Percentiles rank a stretch among this genome's conserved stretches.
Conservation (phyloP, 306 rosid species). For the Parietaria judaica region DNA sequence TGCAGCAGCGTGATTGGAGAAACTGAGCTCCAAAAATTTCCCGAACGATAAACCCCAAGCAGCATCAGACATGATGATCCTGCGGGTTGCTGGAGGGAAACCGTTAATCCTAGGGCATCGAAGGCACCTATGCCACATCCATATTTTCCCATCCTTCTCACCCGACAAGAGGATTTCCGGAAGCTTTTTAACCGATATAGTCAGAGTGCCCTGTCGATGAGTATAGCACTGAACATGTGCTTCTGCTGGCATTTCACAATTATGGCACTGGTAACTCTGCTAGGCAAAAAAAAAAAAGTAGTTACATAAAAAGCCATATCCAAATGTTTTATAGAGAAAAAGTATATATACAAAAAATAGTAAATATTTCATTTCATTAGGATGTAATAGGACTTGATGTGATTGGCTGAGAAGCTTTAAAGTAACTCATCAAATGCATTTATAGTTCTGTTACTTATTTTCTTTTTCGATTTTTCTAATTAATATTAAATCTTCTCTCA, state of each 20-base stretch:
- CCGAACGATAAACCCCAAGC: conserved; percentile 99
- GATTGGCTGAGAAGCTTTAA: too few species aligned
- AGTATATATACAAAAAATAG: conserved; percentile 7
- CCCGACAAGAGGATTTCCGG: conserved; percentile 69
- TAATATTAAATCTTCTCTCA: conserved; percentile 7
- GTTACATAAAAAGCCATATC: conserved; percentile 18
- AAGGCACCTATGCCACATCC: conserved; percentile 99
- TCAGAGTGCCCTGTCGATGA: conserved; percentile 92
- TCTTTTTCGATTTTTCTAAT: too few species aligned
- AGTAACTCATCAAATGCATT: too few species aligned
- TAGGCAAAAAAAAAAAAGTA: conserved; percentile 11
- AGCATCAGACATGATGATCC: conserved; percentile 97
- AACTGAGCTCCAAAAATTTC: conserved; percentile 98
- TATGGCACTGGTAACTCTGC: conserved; percentile 71
- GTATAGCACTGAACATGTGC: conserved; percentile 96
- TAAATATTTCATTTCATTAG: background rate
- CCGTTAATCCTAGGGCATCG: conserved; percentile 82
- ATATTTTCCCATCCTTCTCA: conserved; percentile 89
- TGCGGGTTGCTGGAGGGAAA: conserved; percentile 89
- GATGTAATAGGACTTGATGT: too few species aligned
- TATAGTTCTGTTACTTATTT: too few species aligned
- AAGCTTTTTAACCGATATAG: conserved; percentile 84
- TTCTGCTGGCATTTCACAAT: conserved; percentile 92
- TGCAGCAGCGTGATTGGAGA: conserved; percentile 98
- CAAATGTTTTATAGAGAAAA: conserved; percentile 14